Evolutionary conservation across 768 basidiomycete species (phyloP), one percentile per base, ranked within the genome.

Genomic region (Cubamyces lactineus): DNA sequence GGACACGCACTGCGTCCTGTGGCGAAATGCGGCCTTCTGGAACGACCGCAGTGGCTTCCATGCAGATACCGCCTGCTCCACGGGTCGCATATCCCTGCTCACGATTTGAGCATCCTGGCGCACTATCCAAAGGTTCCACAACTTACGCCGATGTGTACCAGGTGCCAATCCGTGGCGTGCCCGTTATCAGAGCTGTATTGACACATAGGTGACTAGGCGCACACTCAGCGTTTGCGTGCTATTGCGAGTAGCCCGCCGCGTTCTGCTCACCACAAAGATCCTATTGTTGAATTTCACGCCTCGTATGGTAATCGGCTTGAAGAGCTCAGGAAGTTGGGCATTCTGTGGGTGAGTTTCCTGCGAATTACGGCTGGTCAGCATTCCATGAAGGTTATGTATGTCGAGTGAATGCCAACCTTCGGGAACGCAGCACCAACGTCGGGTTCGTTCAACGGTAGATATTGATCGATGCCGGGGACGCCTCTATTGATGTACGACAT

Each of bases 151-250:
- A 91, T 79, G 70, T 94, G 90, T 17, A 92, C 89, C 4, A 93
- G 73, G 71, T 94, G 93, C 86, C 88, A 93, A 64, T 92, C 88
- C 1, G 91, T 92, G 3, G 86, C 84, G 67, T 89, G 85, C 0
- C 92, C 92, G 53, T 86, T 76, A 47, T 89, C 82, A 9, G 86
- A 79, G 59, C 86, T 88, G 75, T 94, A 94, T 73, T 88, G 86
- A 72, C 92, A 93, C 91, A 93, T 92, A 2, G 89, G 89, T 12
- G 89, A 77, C 86, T 87, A 63, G 9, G 49, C 46, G 7, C 21
- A 11, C 9, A 34, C 34, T 34, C 34, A 34, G 13, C 17, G 23
- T 19, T 47, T 42, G 23, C 12, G 8, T 15, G n/a, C 19, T 21
- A 28, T 21, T 1, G 1, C 30, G 28, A 47, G 26, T 11, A 52